Percentiles rank a stretch among this genome's conserved stretches.
These are phyloP conservation scores for Penicillium sp. DNA, from an alignment of 2,329 filamentous ascomycete genomes.

Conservation along the genomic window DNA sequence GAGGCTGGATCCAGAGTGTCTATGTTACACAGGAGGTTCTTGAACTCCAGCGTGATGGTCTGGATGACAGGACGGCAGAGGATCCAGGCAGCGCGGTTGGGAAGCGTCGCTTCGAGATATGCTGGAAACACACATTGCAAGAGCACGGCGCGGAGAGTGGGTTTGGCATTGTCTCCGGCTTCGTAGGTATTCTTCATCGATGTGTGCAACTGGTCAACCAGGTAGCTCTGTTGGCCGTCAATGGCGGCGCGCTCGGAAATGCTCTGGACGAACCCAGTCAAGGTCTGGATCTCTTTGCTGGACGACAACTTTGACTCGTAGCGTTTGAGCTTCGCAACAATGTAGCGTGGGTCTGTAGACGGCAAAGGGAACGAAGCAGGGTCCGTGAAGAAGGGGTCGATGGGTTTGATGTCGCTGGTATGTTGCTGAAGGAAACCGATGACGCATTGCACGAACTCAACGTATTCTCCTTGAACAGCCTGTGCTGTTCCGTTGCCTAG, in stretches of 20 bases:
- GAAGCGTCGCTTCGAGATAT: slow-evolving; percentile 54
- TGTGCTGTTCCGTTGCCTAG: slow-evolving; percentile 40
- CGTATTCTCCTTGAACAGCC: slow-evolving; percentile 53
- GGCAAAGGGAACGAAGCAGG: slow-evolving; percentile 61
- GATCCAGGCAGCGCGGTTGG: slow-evolving; percentile 51
- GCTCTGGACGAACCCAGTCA: slow-evolving; percentile 60
- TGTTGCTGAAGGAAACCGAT: slow-evolving; percentile 63
- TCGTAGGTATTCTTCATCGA: slow-evolving; percentile 52
- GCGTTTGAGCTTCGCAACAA: slow-evolving; percentile 60
- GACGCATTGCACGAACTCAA: slow-evolving; percentile 61
- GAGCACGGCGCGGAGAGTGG: slow-evolving; percentile 53
- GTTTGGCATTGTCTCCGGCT: slow-evolving; percentile 38
- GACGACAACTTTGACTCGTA: slow-evolving; percentile 57
- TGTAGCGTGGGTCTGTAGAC: slow-evolving; percentile 60
- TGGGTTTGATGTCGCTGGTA: slow-evolving; percentile 54
- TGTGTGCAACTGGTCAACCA: slow-evolving; percentile 54
- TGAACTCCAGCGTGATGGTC: slow-evolving; percentile 46
- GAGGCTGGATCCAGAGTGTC: slow-evolving; percentile 43
- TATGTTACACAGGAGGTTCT: slow-evolving; percentile 48
- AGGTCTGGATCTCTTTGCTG: slow-evolving; percentile 52
- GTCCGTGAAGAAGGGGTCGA: slow-evolving; percentile 62
- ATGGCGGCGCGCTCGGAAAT: slow-evolving; percentile 59
- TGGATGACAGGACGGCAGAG: slow-evolving; percentile 54
- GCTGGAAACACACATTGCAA: slow-evolving; percentile 57
- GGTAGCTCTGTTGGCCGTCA: slow-evolving; percentile 58